Evolutionary conservation across 75 land plant species (phyloP).

Genomic region (Pinus taeda): DNA sequence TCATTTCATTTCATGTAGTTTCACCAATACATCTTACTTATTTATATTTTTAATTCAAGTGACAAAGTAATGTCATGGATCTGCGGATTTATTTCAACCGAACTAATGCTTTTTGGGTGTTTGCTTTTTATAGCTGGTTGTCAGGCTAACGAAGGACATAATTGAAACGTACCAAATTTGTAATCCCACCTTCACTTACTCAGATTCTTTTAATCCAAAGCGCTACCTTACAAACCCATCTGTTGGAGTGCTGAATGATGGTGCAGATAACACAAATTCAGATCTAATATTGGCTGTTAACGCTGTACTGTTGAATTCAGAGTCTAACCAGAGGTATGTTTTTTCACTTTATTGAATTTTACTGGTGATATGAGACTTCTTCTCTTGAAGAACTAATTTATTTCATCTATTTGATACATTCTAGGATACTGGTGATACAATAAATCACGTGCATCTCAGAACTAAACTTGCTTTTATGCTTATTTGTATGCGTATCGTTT

Average conservation of each 20-base stretch:
- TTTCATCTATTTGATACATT: not conserved
- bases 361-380: not conserved
- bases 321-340: constrained; percentile 56
- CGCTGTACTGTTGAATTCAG: constrained; percentile 51
- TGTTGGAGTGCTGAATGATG: constrained; percentile 73
- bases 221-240: constrained; percentile 83
- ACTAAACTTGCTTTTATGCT: too few species aligned
- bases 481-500: too few species aligned
- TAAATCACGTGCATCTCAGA: not conserved
- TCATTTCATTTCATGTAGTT: not conserved
- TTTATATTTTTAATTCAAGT: not conserved
- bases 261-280: constrained; percentile 80
- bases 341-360: not conserved
- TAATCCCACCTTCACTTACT: constrained; percentile 66
- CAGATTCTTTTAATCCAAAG: constrained; percentile 65
- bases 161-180: constrained; percentile 74
- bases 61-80: not conserved
- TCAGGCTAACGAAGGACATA: constrained; percentile 73
- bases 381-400: not conserved
- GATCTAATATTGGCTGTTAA: constrained; percentile 80
- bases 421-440: not conserved
- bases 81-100: not conserved
- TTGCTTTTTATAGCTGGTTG: constrained; percentile 56
- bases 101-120: not conserved
- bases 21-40: not conserved